Percentiles rank a stretch among this genome's conserved stretches.
phyloP scores from a whole-genome alignment of 2,329 filamentous ascomycete species.

The Monilinia laxa region DNA sequence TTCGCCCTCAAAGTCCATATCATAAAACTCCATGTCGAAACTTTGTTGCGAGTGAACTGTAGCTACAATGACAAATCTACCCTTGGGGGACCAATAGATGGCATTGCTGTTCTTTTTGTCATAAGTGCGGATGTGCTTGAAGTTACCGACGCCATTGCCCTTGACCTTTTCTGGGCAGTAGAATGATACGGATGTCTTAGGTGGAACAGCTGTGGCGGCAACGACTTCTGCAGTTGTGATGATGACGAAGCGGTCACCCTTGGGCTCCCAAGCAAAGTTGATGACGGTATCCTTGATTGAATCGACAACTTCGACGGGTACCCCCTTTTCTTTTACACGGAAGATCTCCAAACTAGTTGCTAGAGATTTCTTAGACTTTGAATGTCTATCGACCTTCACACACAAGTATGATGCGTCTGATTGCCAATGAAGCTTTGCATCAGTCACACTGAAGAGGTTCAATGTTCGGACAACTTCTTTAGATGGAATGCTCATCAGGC shows the following conservation, averaged over 20 bases:
- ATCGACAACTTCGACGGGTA: constrained; percentile 96
- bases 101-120: constrained; percentile 99
- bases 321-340: constrained; percentile 94
- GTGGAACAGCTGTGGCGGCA: constrained; percentile 74
- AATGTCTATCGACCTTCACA: constrained; percentile 98
- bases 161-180: constrained; percentile 97
- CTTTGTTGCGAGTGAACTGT: constrained; percentile 90
- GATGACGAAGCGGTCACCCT: constrained; percentile 94
- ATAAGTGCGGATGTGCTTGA: constrained; percentile 90
- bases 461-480: constrained; percentile 92
- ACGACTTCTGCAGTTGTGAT: constrained; percentile 89
- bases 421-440: constrained; percentile 99
- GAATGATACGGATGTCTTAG: constrained; percentile 94
- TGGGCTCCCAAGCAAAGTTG: constrained; percentile 99
- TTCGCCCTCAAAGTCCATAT: constrained; percentile 97
- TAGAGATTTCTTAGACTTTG: constrained; percentile 97
- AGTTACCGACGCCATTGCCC: constrained; percentile 78
- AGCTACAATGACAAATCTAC: constrained; percentile 90
- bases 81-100: constrained; percentile 98
- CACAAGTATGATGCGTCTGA: constrained; percentile 91
- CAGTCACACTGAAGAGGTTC: constrained; percentile 96
- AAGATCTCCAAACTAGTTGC: constrained; percentile 98
- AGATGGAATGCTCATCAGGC: constrained; percentile 90
- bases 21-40: constrained; percentile 96
- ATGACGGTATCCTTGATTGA: constrained; percentile 98